Conservation (phyloP, 306 rosid species). For the Psophocarpus tetragonolobus region DNA sequence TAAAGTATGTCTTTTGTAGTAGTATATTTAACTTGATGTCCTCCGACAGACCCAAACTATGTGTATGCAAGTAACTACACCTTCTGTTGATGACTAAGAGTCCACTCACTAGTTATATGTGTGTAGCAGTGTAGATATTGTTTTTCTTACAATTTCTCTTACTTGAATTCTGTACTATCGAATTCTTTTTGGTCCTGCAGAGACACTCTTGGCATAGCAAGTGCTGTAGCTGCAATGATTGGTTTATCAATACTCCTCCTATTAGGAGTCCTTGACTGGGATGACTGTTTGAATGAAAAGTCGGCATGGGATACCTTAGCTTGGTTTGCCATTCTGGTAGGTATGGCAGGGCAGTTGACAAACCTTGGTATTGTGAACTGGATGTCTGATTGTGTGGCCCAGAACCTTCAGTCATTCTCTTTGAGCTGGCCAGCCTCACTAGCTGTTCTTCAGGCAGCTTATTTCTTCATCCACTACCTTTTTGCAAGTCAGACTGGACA, state of each 20-base stretch:
- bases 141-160: conserved; percentile 14
- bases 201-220: conserved; percentile 70
- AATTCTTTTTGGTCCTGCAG: conserved; percentile 47
- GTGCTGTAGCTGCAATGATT: conserved; percentile 92
- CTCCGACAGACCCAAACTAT: not conserved
- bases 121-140: not conserved
- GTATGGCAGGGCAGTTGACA: conserved; percentile 95
- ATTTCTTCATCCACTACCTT: conserved; percentile 92
- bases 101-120: not conserved
- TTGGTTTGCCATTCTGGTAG: conserved; percentile 93
- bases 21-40: not conserved
- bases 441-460: conserved; percentile 80
- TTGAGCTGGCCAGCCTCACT: conserved; percentile 88
- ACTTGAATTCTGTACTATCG: conserved; percentile 25
- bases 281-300: conserved; percentile 86
- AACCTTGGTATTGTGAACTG: conserved; percentile 79
- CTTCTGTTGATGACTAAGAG: not conserved
- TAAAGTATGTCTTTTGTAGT: not conserved
- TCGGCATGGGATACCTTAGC: conserved; percentile 98
- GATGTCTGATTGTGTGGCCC: conserved; percentile 82
- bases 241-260: conserved; percentile 83
- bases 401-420: conserved; percentile 57
- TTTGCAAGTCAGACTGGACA: conserved; percentile 98
- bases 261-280: conserved; percentile 88
- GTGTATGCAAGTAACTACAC: conserved; percentile 17